Percentiles rank a stretch among this genome's conserved stretches.
These are phyloP conservation scores for Bolboschoenus planiculmis DNA, from an alignment of 176 grass and related monocot species.

Conservation along the genomic window DNA sequence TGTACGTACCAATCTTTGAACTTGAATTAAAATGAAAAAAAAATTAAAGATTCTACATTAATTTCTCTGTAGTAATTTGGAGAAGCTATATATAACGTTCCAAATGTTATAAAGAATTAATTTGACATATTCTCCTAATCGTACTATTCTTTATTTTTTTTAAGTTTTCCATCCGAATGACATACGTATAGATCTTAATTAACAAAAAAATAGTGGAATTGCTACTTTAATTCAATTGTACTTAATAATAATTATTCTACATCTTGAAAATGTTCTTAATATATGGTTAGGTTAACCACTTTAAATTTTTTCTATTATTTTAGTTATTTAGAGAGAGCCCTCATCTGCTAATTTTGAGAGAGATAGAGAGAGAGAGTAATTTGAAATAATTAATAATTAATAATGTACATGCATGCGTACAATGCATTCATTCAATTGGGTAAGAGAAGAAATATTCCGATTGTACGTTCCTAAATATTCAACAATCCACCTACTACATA, in stretches of 20 bases:
- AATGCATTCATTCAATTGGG: neutral
- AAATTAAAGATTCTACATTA: neutral
- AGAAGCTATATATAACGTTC: neutral
- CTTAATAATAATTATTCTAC: neutral
- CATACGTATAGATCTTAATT: neutral
- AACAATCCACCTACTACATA: neutral
- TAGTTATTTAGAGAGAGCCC: neutral
- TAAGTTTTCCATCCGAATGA: neutral
- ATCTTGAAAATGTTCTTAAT: neutral
- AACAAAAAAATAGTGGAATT: neutral
- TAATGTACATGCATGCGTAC: neutral
- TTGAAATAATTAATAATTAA: neutral
- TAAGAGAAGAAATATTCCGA: slow-evolving; percentile 15
- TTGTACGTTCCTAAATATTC: neutral
- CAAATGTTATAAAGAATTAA: neutral
- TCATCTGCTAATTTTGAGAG: too few species aligned
- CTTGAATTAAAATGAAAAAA: neutral
- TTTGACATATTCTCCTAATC: neutral
- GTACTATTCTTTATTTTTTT: neutral
- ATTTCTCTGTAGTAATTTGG: neutral
- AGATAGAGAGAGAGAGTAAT: neutral
- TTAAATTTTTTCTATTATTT: neutral
- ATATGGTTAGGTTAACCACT: slow-evolving; percentile 23
- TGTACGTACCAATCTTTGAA: neutral
- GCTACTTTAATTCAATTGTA: neutral